Evolutionary conservation across 1,284 basidiomycete species (phyloP), one percentile per base, ranked within the genome.

Genomic region (Farysia itapuensis): DNA sequence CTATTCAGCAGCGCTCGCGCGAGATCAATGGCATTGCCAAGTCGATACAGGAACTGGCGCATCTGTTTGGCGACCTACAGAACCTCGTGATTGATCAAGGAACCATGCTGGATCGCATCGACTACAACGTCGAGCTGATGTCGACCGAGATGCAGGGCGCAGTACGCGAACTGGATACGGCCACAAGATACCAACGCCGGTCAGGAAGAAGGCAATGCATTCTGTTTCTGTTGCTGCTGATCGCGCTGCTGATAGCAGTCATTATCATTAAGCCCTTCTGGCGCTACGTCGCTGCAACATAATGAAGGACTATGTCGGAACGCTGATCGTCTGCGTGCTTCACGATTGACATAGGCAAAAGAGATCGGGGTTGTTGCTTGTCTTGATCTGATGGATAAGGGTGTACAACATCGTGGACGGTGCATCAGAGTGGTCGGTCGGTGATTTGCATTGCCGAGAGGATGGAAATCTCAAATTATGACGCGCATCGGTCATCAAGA

Each of bases 81-180:
- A 84, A 83, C 29, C 83, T 99, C 51, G 91, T 99, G 44, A 96
- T 98, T 59, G 95, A 98, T 78, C 95, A 99, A 76, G 95, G 95
- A 11, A 96, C 94, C 8, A 83, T 99, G 41, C 82, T 98, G 45
- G 95, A 98, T 78, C 89, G 89, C 30, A 85, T 98, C 45, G 95
- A 99, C 78, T 98, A 91, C 79, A 98, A 99, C 75, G 90, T 98
- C 44, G 91, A 97, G 76, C 86, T 89, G 77, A 91, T 93, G 16
- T 85, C 86, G 6, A 83, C 83, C 18, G 84, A 91, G 45, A 83
- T 95, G 75, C 78, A 85, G 44, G 88, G 88, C 28, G 90, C 93
- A 4, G 91, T 89, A 19, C 83, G 84, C 67, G 91, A 97, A 67
- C 81, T 99, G 32, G 81, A 86, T 43, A 81, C 84, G 4, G 95